phyloP scores from a whole-genome alignment of 169 alveolate genomes.

The Eimeria mitis region DNA sequence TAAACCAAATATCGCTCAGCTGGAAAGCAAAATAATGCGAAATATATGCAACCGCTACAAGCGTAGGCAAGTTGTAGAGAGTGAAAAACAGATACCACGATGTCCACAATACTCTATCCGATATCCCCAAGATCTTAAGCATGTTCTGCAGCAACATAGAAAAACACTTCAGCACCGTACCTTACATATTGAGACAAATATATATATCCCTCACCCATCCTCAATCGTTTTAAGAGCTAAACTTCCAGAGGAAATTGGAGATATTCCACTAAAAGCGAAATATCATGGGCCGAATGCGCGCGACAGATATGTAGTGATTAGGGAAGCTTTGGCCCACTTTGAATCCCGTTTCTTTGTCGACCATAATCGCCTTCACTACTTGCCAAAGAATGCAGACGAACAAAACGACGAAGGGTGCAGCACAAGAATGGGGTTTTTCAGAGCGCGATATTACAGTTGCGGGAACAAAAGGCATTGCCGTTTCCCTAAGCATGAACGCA shows the following conservation, averaged over 20 bases:
- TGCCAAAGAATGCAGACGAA: constrained; percentile 67
- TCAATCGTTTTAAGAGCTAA: neutral
- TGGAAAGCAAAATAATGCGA: constrained; percentile 32
- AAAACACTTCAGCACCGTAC: neutral
- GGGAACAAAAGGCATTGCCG: constrained; percentile 58
- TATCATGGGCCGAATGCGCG: neutral
- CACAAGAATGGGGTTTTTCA: constrained; percentile 46
- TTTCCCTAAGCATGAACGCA: constrained; percentile 20
- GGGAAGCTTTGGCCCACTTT: neutral
- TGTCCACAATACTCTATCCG: constrained; percentile 48
- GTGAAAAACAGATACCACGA: constrained; percentile 64
- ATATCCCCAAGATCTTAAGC: constrained; percentile 58
- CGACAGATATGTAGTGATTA: neutral
- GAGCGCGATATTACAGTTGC: constrained; percentile 38
- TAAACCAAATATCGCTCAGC: constrained; percentile 31
- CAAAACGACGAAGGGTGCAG: constrained; percentile 55
- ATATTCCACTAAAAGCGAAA: neutral
- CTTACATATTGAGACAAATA: neutral
- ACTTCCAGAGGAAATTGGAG: neutral
- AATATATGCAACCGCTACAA: neutral
- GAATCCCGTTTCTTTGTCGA: constrained; percentile 65
- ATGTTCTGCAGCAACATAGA: constrained; percentile 27
- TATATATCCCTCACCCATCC: neutral
- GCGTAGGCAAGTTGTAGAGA: constrained; percentile 54
- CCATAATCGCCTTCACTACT: constrained; percentile 66